Conservation (phyloP, 495 filamentous ascomycete genomes). For the Lophium mytilinum region DNA sequence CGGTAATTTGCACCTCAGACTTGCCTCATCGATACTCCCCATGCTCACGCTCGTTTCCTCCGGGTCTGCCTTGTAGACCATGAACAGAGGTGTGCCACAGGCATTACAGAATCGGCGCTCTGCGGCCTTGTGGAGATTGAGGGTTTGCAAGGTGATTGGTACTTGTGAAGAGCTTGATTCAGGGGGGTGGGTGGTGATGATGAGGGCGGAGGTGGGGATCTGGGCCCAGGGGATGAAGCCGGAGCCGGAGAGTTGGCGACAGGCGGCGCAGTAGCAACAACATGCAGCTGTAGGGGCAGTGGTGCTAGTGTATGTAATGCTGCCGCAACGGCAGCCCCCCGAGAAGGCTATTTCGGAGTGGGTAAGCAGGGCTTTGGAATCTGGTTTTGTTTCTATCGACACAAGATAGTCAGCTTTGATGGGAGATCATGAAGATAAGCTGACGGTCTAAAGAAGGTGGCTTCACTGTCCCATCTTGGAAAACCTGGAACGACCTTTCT, state of each 20-base stretch:
- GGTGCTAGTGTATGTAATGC: slow-evolving; percentile 6
- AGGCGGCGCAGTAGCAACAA: slow-evolving; percentile 20
- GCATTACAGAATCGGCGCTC: slow-evolving; percentile 11
- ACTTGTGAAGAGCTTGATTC: no score
- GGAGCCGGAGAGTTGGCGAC: slow-evolving; percentile 17
- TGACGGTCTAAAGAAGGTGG: not conserved
- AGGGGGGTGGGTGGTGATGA: not conserved
- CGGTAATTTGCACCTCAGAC: slow-evolving; percentile 3
- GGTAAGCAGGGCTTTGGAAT: not conserved
- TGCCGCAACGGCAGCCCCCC: slow-evolving; percentile 18
- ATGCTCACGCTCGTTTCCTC: slow-evolving; percentile 4
- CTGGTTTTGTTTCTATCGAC: not conserved
- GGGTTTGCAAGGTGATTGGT: not conserved
- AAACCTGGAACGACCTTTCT: not conserved
- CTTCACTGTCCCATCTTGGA: no score
- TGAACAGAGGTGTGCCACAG: slow-evolving; percentile 19
- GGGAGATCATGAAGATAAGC: not conserved
- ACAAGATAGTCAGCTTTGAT: not conserved
- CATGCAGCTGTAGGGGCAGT: slow-evolving; percentile 6
- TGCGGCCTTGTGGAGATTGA: slow-evolving; percentile 6
- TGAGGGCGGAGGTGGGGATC: not conserved
- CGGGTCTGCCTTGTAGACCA: slow-evolving; percentile 7
- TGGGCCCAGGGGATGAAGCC: slow-evolving; percentile 10
- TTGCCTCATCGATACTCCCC: slow-evolving; percentile 11
- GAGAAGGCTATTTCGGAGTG: slow-evolving; percentile 1